Evolutionary conservation across 352 stramenopile species (phyloP).

Genomic region (Phytophthora gonapodyides): DNA sequence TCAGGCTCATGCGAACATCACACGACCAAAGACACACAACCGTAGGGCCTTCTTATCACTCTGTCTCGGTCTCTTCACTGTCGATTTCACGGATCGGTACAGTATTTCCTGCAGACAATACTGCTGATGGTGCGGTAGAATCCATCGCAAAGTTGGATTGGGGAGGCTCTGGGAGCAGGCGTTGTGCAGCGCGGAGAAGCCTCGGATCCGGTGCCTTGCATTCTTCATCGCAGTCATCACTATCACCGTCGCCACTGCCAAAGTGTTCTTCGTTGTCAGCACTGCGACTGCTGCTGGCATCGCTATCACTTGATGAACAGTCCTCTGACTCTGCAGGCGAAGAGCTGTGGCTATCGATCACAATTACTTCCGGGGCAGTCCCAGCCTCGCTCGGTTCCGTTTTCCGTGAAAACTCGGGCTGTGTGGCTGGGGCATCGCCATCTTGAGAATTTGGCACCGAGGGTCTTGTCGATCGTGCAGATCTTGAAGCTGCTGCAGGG

Average conservation of each 20-base stretch:
- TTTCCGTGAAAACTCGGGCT: not conserved
- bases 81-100: conserved; percentile 9
- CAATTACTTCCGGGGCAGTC: conserved; percentile 1
- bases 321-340: conserved; percentile 11
- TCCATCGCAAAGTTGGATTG: conserved; percentile 1
- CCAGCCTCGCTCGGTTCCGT: not conserved
- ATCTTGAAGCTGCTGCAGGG: not conserved
- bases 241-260: conserved; percentile 15
- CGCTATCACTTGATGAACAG: conserved; percentile 15
- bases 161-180: not conserved
- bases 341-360: conserved; percentile 18
- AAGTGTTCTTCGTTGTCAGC: conserved; percentile 26
- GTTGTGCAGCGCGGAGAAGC: conserved; percentile 12
- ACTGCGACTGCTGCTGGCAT: conserved; percentile 3
- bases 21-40: too few relatives aligned
- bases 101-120: not conserved
- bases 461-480: not conserved
- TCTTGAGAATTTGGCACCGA: conserved; percentile 4
- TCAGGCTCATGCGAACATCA: too few relatives aligned
- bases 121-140: not conserved
- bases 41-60: conserved; percentile 8
- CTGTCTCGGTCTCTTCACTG: conserved; percentile 34
- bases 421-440: not conserved
- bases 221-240: conserved; percentile 24
- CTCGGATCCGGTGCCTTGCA: conserved; percentile 9